Percentiles rank a stretch among this genome's conserved stretches.
These are phyloP conservation scores for Entophlyctis helioformis DNA, from an alignment of 192 early-diverging fungal species.

Conservation along the genomic window DNA sequence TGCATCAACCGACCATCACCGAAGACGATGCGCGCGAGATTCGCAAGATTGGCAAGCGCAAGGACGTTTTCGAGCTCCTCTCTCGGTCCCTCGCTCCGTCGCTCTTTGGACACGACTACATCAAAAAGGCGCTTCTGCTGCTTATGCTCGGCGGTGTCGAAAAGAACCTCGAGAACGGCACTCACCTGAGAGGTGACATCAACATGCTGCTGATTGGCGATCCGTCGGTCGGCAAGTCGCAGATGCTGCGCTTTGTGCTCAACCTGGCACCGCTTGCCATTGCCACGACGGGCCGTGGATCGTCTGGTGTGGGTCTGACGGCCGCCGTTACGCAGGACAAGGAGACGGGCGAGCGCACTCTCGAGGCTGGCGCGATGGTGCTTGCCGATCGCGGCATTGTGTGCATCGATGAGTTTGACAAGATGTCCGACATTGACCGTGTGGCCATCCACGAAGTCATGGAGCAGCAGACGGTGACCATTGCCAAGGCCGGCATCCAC, in stretches of 20 bases:
- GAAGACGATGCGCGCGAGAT: slow-evolving; percentile 85
- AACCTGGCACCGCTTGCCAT: slow-evolving; percentile 94
- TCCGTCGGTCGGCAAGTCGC: slow-evolving; percentile 98
- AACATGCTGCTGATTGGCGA: slow-evolving; percentile 98
- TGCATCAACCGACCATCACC: slow-evolving; percentile 57
- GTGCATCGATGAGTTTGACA: slow-evolving; percentile 99
- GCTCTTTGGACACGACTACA: slow-evolving; percentile 51
- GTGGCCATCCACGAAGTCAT: slow-evolving; percentile 99
- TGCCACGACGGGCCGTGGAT: slow-evolving; percentile 92
- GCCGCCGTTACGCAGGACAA: slow-evolving; percentile 92
- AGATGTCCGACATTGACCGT: slow-evolving; percentile 94
- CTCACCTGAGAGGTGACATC: slow-evolving; percentile 93
- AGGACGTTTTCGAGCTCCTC: slow-evolving; percentile 71
- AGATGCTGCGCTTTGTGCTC: slow-evolving; percentile 88
- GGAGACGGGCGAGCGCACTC: slow-evolving; percentile 82
- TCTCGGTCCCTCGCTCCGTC: slow-evolving; percentile 78
- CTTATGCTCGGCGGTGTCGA: slow-evolving; percentile 85
- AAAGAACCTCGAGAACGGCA: slow-evolving; percentile 89
- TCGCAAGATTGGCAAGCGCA: slow-evolving; percentile 52
- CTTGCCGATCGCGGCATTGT: slow-evolving; percentile 93
- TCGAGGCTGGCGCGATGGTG: slow-evolving; percentile 99
- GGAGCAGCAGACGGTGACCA: slow-evolving; percentile 99
- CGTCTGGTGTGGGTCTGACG: slow-evolving; percentile 94
- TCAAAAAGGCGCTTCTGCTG: slow-evolving; percentile 67
- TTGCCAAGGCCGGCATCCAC: slow-evolving; percentile 97